A percentile compares a stretch with the other conserved stretches of the same genome.
phyloP scores from a whole-genome alignment of 2,329 filamentous ascomycete genomes.

The Cladorrhinum sp. region DNA sequence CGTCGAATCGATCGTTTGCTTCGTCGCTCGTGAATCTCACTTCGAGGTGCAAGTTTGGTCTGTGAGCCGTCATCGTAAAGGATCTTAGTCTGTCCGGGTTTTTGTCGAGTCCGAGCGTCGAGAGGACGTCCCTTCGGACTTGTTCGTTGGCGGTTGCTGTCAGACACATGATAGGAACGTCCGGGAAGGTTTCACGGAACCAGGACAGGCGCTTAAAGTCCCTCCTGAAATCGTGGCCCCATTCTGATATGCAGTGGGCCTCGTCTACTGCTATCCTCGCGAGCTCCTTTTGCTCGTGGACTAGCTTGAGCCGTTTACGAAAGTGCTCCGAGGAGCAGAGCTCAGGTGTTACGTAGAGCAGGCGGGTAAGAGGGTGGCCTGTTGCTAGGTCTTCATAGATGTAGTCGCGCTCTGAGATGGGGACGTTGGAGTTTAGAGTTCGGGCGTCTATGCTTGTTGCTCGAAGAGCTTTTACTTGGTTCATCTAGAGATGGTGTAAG shows the following conservation, averaged over 20 bases:
- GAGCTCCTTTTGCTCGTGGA: constrained; percentile 80
- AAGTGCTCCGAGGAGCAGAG: constrained; percentile 77
- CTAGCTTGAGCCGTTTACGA: constrained; percentile 67
- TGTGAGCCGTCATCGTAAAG: constrained; percentile 80
- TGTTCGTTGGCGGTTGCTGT: constrained; percentile 85
- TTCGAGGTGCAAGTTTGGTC: constrained; percentile 87
- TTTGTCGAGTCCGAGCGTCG: constrained; percentile 65
- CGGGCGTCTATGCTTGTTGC: constrained; percentile 74
- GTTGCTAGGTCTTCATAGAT: constrained; percentile 82
- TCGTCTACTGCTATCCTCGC: constrained; percentile 87
- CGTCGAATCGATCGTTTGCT: constrained; percentile 65
- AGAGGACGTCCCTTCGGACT: constrained; percentile 80
- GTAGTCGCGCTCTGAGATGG: constrained; percentile 58
- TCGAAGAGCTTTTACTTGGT: constrained; percentile 81
- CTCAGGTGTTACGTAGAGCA: constrained; percentile 93
- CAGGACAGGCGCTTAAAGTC: constrained; percentile 84
- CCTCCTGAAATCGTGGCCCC: constrained; percentile 95
- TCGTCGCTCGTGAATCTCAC: constrained; percentile 79
- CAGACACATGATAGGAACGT: constrained; percentile 86
- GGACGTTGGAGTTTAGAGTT: constrained; percentile 82
- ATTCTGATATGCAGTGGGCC: constrained; percentile 96
- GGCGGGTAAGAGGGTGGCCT: constrained; percentile 76
- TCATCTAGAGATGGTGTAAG: constrained; percentile 57
- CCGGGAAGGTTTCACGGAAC: constrained; percentile 77
- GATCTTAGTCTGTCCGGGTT: constrained; percentile 58